A percentile compares a stretch with the other conserved stretches of the same genome.
phyloP scores from a whole-genome alignment of 2,329 filamentous ascomycete genomes.

The Fusarium oxysporum region DNA sequence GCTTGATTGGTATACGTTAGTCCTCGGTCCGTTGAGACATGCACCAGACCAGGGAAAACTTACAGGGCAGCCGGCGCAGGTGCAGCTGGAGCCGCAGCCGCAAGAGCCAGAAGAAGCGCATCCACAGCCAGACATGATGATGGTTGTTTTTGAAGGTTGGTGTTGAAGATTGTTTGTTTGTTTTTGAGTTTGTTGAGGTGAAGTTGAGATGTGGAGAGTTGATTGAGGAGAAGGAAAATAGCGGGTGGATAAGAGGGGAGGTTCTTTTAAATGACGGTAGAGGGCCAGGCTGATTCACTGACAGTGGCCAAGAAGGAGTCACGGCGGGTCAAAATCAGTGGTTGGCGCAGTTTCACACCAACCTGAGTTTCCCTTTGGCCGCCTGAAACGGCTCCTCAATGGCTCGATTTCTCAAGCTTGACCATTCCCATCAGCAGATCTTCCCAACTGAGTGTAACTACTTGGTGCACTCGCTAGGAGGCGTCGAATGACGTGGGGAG shows the following conservation, averaged over 20 bases:
- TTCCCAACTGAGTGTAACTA: slow-evolving; percentile 28
- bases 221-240: slow-evolving; percentile 18
- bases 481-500: slow-evolving; percentile 35
- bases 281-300: slow-evolving; percentile 5
- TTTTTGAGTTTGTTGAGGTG: background rate
- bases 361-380: slow-evolving; percentile 7
- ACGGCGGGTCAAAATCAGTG: slow-evolving; percentile 23
- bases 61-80: slow-evolving; percentile 58
- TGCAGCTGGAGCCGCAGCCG: slow-evolving; percentile 56
- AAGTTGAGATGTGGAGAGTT: slow-evolving; percentile 15
- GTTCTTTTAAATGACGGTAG: slow-evolving; percentile 29
- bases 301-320: background rate
- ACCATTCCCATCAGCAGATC: slow-evolving; percentile 1
- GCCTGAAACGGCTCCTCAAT: background rate
- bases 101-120: slow-evolving; percentile 56
- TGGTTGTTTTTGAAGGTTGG: slow-evolving; percentile 13
- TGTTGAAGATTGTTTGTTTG: slow-evolving; percentile 17
- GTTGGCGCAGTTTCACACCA: slow-evolving; percentile 7
- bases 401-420: slow-evolving; percentile 17
- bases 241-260: slow-evolving; percentile 23
- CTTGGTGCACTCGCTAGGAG: slow-evolving; percentile 13
- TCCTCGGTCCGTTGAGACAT: slow-evolving; percentile 2
- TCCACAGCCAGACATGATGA: slow-evolving; percentile 58
- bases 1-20: slow-evolving; percentile 44
- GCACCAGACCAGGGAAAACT: slow-evolving; percentile 40